Conservation (phyloP, 768 basidiomycete species). For the Lentinus tigrinus region DNA sequence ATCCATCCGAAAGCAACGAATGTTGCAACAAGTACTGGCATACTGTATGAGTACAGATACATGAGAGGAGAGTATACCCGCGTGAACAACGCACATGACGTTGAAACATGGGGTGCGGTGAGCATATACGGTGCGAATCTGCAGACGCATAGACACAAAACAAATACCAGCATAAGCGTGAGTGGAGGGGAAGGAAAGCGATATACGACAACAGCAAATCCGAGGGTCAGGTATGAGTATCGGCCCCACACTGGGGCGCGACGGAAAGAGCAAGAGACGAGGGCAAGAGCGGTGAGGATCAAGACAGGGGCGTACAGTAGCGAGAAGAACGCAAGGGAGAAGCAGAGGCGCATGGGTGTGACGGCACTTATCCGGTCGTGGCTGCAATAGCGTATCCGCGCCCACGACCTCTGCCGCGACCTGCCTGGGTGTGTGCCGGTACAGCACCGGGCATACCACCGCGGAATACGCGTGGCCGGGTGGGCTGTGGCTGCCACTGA, state of each 20-base stretch:
- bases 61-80: too few relatives aligned
- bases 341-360: background rate
- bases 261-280: background rate
- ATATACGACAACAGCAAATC: background rate
- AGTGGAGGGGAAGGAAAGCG: background rate
- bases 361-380: background rate
- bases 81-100: too few relatives aligned
- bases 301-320: background rate
- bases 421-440: background rate
- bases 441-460: background rate
- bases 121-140: too few relatives aligned
- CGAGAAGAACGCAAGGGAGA: background rate
- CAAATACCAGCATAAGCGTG: background rate
- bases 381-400: conserved; percentile 1
- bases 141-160: background rate
- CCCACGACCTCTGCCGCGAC: conserved; percentile 7
- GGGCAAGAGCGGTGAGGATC: background rate
- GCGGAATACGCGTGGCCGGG: background rate
- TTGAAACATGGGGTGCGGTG: too few relatives aligned
- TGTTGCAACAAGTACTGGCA: too few relatives aligned
- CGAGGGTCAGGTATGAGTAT: background rate
- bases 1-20: too few relatives aligned
- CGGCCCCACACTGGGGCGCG: background rate
- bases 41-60: too few relatives aligned
- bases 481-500: background rate